Base-by-base conservation (phyloP, 2,329 filamentous ascomycete genomes). In the Epichloe typhina region DNA sequence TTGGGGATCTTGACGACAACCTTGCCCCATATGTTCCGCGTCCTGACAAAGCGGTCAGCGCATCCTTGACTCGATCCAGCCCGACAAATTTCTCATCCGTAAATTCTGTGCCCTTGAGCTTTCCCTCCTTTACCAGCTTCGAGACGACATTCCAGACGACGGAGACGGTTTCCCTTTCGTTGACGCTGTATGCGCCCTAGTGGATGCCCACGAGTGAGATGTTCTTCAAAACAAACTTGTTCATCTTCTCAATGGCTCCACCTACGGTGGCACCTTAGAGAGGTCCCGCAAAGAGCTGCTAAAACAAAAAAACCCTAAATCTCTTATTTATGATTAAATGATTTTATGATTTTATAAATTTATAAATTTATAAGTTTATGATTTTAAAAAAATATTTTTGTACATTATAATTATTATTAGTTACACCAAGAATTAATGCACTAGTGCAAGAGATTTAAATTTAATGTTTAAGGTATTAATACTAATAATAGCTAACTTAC, bases 21-120 rank as follows among this genome's bases (percentile, higher is more conserved):
- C 75, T 97, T 97, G 0, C 91, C 91, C 91, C 91, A n/a, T n/a
- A 97, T 1, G 89, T 95, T 47, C 85, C 86, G 53, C 91, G 75
- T 1, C 80, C 80, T 1, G 88, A 90, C 50, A 97, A 69, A 2
- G 86, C 86, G 59, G 83, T 74, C 60, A 97, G 66, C 0, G 90
- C 90, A 54, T 78, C 79, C 0, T 85, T 84, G 31, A 96, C 77
- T 52, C 75, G 83, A 59, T 95, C 88, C 50, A 97, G 68, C 0
- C 91, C 91, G 13, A 86, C 80, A 67, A 89, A 96, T 60, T 84
- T 81, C 66, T 82, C 79, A 62, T 95, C 89, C 2, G 78, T 82
- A 63, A 88, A 97, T 53, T 86, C 83, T 0, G 89, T 96, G 0
- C 87, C 86, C 59, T 70, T 80, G 61, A 95, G 85, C 68, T 90